Conservation (phyloP, 139 green algal species). For the Picochlorum sp. region DNA sequence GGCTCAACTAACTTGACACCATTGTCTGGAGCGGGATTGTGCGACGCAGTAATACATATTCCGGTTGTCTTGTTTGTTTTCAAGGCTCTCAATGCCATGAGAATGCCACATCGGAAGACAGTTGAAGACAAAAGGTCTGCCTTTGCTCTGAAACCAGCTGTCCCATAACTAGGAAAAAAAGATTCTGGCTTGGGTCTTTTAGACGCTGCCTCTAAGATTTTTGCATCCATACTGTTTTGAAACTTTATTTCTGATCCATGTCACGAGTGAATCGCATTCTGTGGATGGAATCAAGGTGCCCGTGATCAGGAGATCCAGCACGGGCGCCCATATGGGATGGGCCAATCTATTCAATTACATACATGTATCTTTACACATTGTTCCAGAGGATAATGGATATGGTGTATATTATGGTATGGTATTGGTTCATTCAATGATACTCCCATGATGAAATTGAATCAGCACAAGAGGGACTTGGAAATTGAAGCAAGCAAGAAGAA, state of each 20-base stretch:
- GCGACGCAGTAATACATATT: slow-evolving; percentile 93
- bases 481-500: not conserved
- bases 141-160: slow-evolving; percentile 78
- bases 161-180: slow-evolving; percentile 73
- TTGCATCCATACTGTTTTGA: not conserved
- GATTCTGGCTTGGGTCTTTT: slow-evolving; percentile 22
- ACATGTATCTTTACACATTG: no score
- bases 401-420: no score
- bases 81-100: slow-evolving; percentile 62
- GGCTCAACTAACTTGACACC: slow-evolving; percentile 93
- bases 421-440: no score
- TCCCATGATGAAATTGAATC: not conserved
- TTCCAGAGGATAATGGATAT: no score
- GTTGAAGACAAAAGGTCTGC: slow-evolving; percentile 67
- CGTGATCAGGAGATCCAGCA: no score
- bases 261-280: no score
- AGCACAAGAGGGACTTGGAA: not conserved
- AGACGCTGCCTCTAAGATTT: slow-evolving; percentile 1
- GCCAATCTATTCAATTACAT: no score
- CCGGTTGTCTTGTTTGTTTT: slow-evolving; percentile 45
- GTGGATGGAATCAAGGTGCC: no score
- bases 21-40: slow-evolving; percentile 92
- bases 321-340: no score
- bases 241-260: no score
- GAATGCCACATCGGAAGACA: slow-evolving; percentile 75